Evolutionary conservation across 108 stramenopile species (phyloP).

Genomic region (Pseudonitzschia multiseries): DNA sequence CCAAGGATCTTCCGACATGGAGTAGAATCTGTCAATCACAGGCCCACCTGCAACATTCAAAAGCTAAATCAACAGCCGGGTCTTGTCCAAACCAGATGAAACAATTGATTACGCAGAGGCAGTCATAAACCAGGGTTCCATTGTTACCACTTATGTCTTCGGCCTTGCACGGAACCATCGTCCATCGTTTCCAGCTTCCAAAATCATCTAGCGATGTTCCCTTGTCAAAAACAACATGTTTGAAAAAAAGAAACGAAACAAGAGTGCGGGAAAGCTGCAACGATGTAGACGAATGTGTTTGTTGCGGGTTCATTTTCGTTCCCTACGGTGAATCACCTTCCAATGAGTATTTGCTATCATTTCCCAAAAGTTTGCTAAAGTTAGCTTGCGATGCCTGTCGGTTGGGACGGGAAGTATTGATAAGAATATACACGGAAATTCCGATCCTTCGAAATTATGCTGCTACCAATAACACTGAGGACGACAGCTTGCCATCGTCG

Average conservation of each 20-base stretch:
- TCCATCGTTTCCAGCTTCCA: constrained; percentile 9
- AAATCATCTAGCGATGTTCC: neutral
- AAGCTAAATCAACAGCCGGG: too few species aligned
- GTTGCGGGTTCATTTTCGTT: constrained; percentile 15
- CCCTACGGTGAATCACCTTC: neutral
- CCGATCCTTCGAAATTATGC: neutral
- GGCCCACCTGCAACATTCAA: too few species aligned
- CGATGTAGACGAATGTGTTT: neutral
- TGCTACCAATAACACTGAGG: neutral
- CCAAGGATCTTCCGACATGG: too few species aligned
- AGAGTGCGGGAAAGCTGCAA: neutral
- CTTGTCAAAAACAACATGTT: neutral
- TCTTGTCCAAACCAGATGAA: too few species aligned
- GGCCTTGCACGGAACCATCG: neutral
- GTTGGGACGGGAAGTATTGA: neutral
- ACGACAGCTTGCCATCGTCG: neutral
- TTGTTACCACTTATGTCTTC: neutral
- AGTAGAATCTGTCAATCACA: too few species aligned
- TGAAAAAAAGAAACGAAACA: neutral
- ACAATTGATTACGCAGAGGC: neutral
- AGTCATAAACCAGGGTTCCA: neutral
- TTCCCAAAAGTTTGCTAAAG: constrained; percentile 20
- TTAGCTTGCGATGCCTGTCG: constrained; percentile 25
- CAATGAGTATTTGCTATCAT: constrained; percentile 26
- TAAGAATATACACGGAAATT: constrained; percentile 16